Evolutionary conservation across 768 basidiomycete genomes (phyloP).

Genomic region (Pleurotus sapidus): DNA sequence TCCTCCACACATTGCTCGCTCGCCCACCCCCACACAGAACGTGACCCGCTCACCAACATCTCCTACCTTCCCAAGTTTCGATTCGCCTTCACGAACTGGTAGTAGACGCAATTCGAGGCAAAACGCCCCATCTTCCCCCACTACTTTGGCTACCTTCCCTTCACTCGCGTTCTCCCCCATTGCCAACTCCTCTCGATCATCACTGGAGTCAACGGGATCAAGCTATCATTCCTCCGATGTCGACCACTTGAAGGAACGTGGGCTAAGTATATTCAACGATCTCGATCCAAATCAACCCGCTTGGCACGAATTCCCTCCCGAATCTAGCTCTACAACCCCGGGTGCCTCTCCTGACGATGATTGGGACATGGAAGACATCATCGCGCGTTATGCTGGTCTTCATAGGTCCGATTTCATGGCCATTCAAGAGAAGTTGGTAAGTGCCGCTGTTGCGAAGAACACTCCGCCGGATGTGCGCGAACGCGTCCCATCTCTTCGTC

Average conservation of each 20-base stretch:
- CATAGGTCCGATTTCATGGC: conserved; percentile 65
- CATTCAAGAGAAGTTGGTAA: conserved; percentile 78
- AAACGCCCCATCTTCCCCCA: conserved; percentile 46
- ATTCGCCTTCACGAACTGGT: conserved; percentile 34
- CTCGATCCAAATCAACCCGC: conserved; percentile 44
- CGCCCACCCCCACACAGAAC: conserved; percentile 67
- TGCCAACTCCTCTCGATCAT: conserved; percentile 74
- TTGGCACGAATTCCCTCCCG: conserved; percentile 62
- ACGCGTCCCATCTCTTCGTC: conserved; percentile 68
- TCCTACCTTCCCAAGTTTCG: conserved; percentile 43
- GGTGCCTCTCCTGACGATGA: conserved; percentile 53
- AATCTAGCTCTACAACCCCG: conserved; percentile 43
- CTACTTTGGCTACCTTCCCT: conserved; percentile 48
- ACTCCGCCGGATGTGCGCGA: conserved; percentile 55
- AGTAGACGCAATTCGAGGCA: conserved; percentile 56
- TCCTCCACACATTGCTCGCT: conserved; percentile 46
- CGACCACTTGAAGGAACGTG: conserved; percentile 47
- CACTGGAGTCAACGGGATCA: conserved; percentile 76
- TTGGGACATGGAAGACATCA: conserved; percentile 62
- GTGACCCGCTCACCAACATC: conserved; percentile 52
- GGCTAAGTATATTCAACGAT: conserved; percentile 52
- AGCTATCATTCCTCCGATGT: conserved; percentile 84
- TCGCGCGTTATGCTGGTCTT: conserved; percentile 64
- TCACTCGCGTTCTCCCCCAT: conserved; percentile 68
- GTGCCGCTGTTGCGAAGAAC: conserved; percentile 55